Percentiles rank a stretch among this genome's conserved stretches.
These are phyloP conservation scores for Aegle marmelos DNA, from an alignment of 345 rosid species.

Conservation along the genomic window DNA sequence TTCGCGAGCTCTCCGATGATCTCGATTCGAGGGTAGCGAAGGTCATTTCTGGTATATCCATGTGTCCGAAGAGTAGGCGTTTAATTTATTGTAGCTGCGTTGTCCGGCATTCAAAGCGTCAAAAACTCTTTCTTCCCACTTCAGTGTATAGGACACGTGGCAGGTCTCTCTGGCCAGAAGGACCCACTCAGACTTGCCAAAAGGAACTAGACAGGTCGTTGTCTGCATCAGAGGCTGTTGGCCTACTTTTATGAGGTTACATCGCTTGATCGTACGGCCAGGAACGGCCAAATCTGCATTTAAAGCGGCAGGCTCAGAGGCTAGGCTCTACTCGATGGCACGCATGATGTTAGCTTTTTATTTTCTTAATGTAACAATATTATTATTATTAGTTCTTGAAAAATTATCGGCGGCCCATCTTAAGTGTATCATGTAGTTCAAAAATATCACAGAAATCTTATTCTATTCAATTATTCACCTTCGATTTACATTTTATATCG, in stretches of 20 bases:
- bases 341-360: no score
- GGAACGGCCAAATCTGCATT: conserved; percentile 13
- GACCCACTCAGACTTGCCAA: conserved; percentile 40
- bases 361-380: no score
- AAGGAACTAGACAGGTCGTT: conserved; percentile 42
- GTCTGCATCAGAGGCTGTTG: conserved; percentile 38
- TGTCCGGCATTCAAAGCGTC: not conserved
- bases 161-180: conserved; percentile 21
- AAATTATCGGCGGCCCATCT: no score
- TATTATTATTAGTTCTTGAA: no score
- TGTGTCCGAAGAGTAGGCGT: no score
- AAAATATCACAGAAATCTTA: no score
- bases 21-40: not conserved
- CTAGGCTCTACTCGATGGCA: not conserved
- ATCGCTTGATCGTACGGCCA: conserved; percentile 29
- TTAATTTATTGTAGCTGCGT: not conserved
- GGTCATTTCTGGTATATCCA: not conserved
- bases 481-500: no score
- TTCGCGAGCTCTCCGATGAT: not conserved
- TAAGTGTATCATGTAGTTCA: no score
- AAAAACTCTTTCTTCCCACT: not conserved
- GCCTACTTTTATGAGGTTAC: conserved; percentile 13
- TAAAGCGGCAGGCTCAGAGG: not conserved
- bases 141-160: conserved; percentile 26
- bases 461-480: no score